Evolutionary conservation across 2,329 filamentous ascomycete species (phyloP).

Genomic region (Aspergillus fructus): DNA sequence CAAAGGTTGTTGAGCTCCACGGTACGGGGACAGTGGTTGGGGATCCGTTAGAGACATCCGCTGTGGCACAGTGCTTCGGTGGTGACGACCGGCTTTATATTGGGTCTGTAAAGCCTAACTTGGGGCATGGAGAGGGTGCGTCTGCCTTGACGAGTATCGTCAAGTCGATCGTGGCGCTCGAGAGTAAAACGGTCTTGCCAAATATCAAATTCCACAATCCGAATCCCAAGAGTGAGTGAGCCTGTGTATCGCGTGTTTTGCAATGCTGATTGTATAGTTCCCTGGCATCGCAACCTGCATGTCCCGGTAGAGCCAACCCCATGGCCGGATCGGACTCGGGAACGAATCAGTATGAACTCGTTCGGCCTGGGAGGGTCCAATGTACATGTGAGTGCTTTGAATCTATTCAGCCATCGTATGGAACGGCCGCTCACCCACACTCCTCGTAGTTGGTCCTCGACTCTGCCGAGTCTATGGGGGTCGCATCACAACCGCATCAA

Average conservation of each 20-base stretch:
- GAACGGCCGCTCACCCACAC: too few relatives aligned
- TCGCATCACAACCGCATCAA: neutral
- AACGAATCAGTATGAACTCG: conserved; percentile 27
- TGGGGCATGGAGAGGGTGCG: conserved; percentile 20
- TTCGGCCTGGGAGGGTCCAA: conserved; percentile 26
- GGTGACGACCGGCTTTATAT: neutral
- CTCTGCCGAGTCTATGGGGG: neutral
- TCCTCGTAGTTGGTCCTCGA: neutral
- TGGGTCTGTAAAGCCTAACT: conserved; percentile 18
- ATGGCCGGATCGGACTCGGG: conserved; percentile 20
- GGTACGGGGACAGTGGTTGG: conserved; percentile 14
- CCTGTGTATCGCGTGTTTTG: too few relatives aligned
- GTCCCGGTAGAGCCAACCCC: conserved; percentile 1
- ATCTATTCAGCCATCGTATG: too few relatives aligned
- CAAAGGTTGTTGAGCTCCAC: conserved; percentile 2
- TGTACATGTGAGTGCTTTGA: neutral
- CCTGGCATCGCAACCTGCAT: neutral
- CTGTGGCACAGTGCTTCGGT: conserved; percentile 7
- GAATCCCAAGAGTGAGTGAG: conserved; percentile 16
- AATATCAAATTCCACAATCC: conserved; percentile 21
- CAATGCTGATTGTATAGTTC: too few relatives aligned
- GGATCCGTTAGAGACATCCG: conserved; percentile 6
- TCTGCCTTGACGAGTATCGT: conserved; percentile 18
- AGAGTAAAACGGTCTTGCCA: conserved; percentile 14
- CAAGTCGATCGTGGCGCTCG: conserved; percentile 15